A percentile compares a stretch with the other conserved stretches of the same genome.
Evolutionary conservation across 1,284 basidiomycete genomes (phyloP).

Genomic region (Entoloma clypeatum): DNA sequence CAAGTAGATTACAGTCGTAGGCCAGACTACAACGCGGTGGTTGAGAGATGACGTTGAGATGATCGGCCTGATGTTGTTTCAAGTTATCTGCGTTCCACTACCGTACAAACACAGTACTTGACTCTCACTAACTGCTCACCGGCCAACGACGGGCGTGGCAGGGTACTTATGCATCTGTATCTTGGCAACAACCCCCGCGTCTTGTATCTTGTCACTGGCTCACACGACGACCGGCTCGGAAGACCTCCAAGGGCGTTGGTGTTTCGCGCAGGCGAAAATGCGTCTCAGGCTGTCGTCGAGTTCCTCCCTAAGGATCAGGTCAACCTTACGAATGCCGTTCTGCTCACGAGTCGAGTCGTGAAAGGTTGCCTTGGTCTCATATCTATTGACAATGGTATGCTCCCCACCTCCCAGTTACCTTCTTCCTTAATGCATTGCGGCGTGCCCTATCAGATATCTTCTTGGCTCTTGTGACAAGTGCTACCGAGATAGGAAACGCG

Average conservation of each 20-base stretch:
- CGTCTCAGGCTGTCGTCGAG: conserved; percentile 75
- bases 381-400: conserved; percentile 61
- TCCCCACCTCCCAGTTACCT: background rate
- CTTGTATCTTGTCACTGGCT: conserved; percentile 67
- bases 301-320: conserved; percentile 73
- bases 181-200: conserved; percentile 61
- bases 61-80: too few relatives aligned
- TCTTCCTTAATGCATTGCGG: conserved; percentile 5
- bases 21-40: too few relatives aligned
- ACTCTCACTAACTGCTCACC: too few relatives aligned
- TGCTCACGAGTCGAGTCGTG: conserved; percentile 61
- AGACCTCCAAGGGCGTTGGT: conserved; percentile 60
- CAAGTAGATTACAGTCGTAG: too few relatives aligned
- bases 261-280: conserved; percentile 61
- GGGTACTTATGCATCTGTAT: conserved; percentile 62
- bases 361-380: conserved; percentile 83
- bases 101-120: too few relatives aligned
- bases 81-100: too few relatives aligned
- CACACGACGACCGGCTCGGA: conserved; percentile 59
- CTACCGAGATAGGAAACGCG: conserved; percentile 76
- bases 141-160: background rate
- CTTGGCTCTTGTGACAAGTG: conserved; percentile 70
- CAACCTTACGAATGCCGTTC: conserved; percentile 59
- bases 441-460: conserved; percentile 80
- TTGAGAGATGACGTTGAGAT: too few relatives aligned